Percentiles rank a stretch among this genome's conserved stretches.
These are phyloP conservation scores for Podospora appendiculata DNA, from an alignment of 495 filamentous ascomycete genomes.

Conservation along the genomic window DNA sequence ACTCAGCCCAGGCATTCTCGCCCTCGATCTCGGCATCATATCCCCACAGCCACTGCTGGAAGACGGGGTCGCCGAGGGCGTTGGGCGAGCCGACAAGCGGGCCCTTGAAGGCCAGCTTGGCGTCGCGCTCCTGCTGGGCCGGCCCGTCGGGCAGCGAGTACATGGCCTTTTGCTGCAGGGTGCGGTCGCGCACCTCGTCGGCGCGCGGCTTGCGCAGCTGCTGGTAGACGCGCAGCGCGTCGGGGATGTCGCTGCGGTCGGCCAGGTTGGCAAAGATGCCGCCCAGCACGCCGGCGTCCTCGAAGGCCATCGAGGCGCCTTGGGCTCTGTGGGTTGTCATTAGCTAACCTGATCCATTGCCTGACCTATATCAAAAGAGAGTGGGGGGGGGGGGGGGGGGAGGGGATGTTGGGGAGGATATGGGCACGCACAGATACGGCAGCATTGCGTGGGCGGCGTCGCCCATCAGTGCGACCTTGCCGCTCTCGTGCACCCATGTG, in stretches of 20 bases:
- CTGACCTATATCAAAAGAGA: too few species aligned
- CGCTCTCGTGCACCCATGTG: conserved; percentile 1
- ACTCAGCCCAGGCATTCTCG: neutral
- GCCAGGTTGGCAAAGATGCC: neutral
- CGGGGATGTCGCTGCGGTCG: neutral
- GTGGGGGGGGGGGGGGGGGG: too few species aligned
- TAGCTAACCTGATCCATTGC: too few species aligned
- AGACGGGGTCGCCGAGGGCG: neutral
- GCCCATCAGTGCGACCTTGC: conserved; percentile 7
- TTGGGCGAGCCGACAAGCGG: neutral
- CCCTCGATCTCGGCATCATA: conserved; percentile 2
- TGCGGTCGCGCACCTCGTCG: neutral
- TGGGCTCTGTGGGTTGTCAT: neutral
- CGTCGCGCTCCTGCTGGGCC: conserved; percentile 4
- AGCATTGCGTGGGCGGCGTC: conserved; percentile 10
- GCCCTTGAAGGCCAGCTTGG: conserved; percentile 1
- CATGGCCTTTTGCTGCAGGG: conserved; percentile 2
- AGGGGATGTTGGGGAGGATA: too few species aligned
- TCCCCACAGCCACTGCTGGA: conserved; percentile 6
- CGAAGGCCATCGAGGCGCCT: conserved; percentile 4
- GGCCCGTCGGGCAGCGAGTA: neutral
- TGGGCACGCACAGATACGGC: neutral
- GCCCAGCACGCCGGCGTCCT: conserved; percentile 7
- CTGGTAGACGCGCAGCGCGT: conserved; percentile 2
- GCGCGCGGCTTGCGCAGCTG: conserved; percentile 2